Base-by-base conservation (phyloP, 306 rosid genomes). In the Hylodesmum podocarpum region DNA sequence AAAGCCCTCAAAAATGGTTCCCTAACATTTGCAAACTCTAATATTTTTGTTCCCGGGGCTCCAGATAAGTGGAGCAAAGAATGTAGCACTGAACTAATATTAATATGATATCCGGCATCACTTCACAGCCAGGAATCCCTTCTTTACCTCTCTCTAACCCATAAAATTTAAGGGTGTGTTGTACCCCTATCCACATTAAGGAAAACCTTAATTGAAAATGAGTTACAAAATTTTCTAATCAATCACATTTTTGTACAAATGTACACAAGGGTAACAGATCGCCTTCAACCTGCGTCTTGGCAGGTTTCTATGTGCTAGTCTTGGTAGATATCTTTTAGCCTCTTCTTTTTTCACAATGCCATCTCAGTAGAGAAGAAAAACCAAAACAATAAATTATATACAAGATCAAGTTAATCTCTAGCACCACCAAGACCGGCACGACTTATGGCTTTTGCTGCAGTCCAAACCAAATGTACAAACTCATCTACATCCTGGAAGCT, bases 401-500 rank as follows among this genome's bases (percentile, higher is more conserved):
- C 94, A 91, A 82, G 75, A 80, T 64, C 81, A 25, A 73, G 88
- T 81, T 85, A 88, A 76, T 90, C 92, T 82, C 91, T 87, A 62
- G 74, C 83, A 81, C 89, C 89, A 77, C 83, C 80, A 57, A 89
- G 81, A 82, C 85, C 89, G 37, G 96, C 82, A 37, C 77, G 83
- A 74, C 85, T 83, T 80, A 90, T 83, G 47, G 86, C 87, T 72
- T 86, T 83, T 81, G 77, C 76, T 47, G 97, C 94, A 27, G 70
- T 78, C 77, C 70, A 74, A 79, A 90, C 96, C 82, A 88, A 79
- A 62, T 78, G 80, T 34, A 86, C 66, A 70, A 91, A 86, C 81
- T 91, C 94, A 53, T 87, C 89, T 22, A 94, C 75, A 70, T 94
- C 94, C 80, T 91, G 98, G 89, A 89, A 94, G 87, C 96, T 86